Evolutionary conservation across 352 stramenopile genomes (phyloP), one percentile per base, ranked within the genome.

Genomic region (Phytophthora agathidicida): DNA sequence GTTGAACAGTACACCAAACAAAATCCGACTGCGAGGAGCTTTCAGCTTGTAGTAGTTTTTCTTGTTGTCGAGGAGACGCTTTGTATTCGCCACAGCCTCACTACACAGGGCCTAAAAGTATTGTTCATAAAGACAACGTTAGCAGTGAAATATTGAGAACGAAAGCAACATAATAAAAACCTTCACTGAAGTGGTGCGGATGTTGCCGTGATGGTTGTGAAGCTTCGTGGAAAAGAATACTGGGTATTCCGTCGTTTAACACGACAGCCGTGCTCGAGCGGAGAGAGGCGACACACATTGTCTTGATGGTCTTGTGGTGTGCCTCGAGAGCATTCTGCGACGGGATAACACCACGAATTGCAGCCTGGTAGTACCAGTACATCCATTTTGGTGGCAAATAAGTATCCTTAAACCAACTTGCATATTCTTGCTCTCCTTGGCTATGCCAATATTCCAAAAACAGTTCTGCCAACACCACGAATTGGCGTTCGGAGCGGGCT

Each of bases 41-140:
- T 63, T 63, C 3, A 63, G 2, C 3, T 6, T 7, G 44, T 63
- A 63, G 35, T 51, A 45, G 38, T 56, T 46, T 32, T 31, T 41
- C 22, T 63, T 63, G 22, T 63, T 33, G 27, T 47, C 13, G 7
- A 59, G 36, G 11, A 59, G 32, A 11, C 6, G 7, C 9, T 59
- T 22, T 0, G 38, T n/a, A 36, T 26, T 32, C 2, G 7, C 28
- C 0, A 46, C 50, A 13, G 19, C 30, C 16, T 44, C 31, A 11
- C 39, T 59, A 7, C 17, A 37, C 13, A 59, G 30, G 38, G 16
- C 30, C 50, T 59, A 38, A 24, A 5, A 24, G 1, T 24, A 24
- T 11, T 7, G 17, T 14, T 37, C 5, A 27, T n/a, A n/a, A n/a
- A n/a, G n/a, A n/a, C n/a, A n/a, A n/a, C n/a, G n/a, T n/a, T n/a